A percentile compares a stretch with the other conserved stretches of the same genome.
Conservation (phyloP, 192 early-diverging fungal species). For the Chytriomyces sp. region DNA sequence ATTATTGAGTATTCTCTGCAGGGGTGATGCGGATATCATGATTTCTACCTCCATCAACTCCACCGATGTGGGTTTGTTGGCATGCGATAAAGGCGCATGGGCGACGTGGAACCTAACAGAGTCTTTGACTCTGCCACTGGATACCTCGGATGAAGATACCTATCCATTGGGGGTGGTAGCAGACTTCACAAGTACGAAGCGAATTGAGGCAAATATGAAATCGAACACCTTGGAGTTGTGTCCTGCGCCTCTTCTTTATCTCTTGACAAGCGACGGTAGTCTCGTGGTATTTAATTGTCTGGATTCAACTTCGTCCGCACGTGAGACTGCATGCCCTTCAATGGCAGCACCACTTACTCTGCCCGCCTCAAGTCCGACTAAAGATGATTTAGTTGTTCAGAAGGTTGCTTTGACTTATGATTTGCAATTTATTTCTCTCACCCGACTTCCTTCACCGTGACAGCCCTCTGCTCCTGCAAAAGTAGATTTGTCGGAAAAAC, state of each 20-base stretch:
- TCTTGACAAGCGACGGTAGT: slow-evolving; percentile 67
- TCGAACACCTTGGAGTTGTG: slow-evolving; percentile 57
- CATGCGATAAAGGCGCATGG: slow-evolving; percentile 61
- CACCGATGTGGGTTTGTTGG: slow-evolving; percentile 50
- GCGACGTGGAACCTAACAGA: slow-evolving; percentile 71
- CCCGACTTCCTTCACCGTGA: too few relatives aligned
- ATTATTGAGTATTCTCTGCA: slow-evolving; percentile 14
- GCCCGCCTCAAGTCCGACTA: too few relatives aligned
- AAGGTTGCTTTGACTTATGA: too few relatives aligned
- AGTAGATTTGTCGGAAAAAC: too few relatives aligned
- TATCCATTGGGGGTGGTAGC: slow-evolving; percentile 72
- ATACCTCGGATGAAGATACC: slow-evolving; percentile 59
- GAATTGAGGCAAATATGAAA: slow-evolving; percentile 53
- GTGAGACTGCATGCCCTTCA: too few relatives aligned
- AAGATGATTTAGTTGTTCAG: too few relatives aligned
- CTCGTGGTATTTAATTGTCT: slow-evolving; percentile 72
- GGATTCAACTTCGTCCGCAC: slow-evolving; percentile 37
- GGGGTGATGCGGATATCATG: not conserved
- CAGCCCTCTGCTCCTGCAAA: too few relatives aligned
- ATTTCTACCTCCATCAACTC: slow-evolving; percentile 11
- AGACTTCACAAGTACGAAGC: slow-evolving; percentile 71
- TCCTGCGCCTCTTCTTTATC: slow-evolving; percentile 75
- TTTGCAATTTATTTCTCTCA: too few relatives aligned
- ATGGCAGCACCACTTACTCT: too few relatives aligned
- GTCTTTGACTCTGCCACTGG: slow-evolving; percentile 60